Evolutionary conservation across 495 filamentous ascomycete genomes (phyloP).

Genomic region (Neurospora sp.): DNA sequence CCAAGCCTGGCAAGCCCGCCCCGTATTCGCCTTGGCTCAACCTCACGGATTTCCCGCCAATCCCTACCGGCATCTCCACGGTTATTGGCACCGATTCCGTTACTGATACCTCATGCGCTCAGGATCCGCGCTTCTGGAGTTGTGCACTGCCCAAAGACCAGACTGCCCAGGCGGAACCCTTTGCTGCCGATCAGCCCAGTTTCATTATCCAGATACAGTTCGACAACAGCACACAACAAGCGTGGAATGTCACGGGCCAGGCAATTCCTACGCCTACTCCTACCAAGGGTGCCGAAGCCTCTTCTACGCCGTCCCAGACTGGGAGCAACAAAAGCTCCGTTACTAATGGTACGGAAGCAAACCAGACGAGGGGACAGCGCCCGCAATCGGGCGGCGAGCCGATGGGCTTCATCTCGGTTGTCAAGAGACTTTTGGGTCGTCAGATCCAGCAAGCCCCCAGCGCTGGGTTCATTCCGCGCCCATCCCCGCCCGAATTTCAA

Average conservation of each 20-base stretch:
- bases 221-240: constrained; percentile 52
- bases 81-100: constrained; percentile 54
- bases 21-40: constrained; percentile 55
- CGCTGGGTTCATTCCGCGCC: constrained; percentile 2
- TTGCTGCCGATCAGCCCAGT: constrained; percentile 55
- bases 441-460: neutral
- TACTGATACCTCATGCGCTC: constrained; percentile 53
- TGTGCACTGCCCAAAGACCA: constrained; percentile 71
- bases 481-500: constrained; percentile 46
- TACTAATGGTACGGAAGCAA: neutral
- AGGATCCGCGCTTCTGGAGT: constrained; percentile 65
- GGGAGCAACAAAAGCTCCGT: constrained; percentile 16
- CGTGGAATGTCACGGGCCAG: constrained; percentile 30
- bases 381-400: neutral
- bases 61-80: constrained; percentile 72
- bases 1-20: constrained; percentile 24
- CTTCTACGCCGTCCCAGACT: constrained; percentile 16
- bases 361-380: neutral
- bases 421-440: neutral
- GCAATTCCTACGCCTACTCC: constrained; percentile 20
- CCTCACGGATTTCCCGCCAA: constrained; percentile 73
- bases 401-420: neutral
- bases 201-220: constrained; percentile 74
- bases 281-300: neutral
- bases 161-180: constrained; percentile 49